phyloP scores from a whole-genome alignment of 257 asterid genomes.

The Lycium ferocissimum region DNA sequence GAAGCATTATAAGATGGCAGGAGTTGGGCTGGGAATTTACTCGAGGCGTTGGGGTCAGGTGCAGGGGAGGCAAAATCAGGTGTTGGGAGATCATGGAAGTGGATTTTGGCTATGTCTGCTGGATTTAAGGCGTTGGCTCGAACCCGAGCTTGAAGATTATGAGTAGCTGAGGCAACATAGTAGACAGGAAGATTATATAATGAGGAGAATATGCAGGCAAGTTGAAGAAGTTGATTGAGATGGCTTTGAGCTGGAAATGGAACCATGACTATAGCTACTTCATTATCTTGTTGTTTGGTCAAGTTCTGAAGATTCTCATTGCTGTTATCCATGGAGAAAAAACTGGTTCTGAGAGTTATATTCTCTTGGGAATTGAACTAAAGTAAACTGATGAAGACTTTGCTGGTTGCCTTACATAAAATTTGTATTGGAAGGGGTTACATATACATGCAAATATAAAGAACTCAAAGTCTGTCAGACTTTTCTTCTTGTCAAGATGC shows the following conservation, averaged over 20 bases:
- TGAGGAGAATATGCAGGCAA: constrained; percentile 47
- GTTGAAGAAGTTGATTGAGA: constrained; percentile 58
- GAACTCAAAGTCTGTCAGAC: no score
- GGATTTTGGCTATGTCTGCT: constrained; percentile 37
- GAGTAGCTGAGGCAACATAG: constrained; percentile 48
- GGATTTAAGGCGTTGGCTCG: constrained; percentile 44
- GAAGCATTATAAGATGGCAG: constrained; percentile 42
- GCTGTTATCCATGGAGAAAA: neutral
- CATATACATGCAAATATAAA: no score
- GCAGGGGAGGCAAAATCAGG: constrained; percentile 50
- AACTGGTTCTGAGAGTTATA: neutral
- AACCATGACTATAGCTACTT: constrained; percentile 31
- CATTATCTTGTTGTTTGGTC: neutral
- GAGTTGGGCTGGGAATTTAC: constrained; percentile 60
- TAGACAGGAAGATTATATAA: constrained; percentile 43
- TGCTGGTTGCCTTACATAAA: neutral
- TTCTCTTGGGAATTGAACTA: neutral
- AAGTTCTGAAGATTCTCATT: neutral
- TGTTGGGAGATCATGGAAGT: constrained; percentile 52
- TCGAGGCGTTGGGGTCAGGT: constrained; percentile 49
- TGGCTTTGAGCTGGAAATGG: constrained; percentile 46
- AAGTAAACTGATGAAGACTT: neutral
- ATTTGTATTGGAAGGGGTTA: no score
- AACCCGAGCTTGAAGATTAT: constrained; percentile 55
- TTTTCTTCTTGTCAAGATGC: neutral